phyloP scores from a whole-genome alignment of 2,329 filamentous ascomycete genomes.

The Clarireedia hainanense region DNA sequence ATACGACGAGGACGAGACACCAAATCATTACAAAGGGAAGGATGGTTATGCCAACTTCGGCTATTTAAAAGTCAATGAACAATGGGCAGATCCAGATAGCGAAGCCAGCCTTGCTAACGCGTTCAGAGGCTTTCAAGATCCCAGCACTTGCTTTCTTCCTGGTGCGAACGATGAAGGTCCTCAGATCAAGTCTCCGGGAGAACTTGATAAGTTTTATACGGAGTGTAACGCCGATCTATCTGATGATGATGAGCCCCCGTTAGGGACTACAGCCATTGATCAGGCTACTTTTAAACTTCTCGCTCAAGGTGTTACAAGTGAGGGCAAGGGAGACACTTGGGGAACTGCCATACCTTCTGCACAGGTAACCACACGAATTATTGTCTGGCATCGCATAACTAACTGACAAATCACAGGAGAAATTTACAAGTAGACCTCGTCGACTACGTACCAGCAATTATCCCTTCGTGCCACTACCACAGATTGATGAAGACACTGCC shows the following conservation, averaged over 20 bases:
- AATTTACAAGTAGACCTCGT: slow-evolving; percentile 10
- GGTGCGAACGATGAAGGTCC: slow-evolving; percentile 6
- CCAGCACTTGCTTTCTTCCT: slow-evolving; percentile 1
- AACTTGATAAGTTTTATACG: slow-evolving; percentile 19
- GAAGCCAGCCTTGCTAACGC: slow-evolving; percentile 16
- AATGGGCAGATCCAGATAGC: slow-evolving; percentile 27
- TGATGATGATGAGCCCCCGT: slow-evolving; percentile 36
- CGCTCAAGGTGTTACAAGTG: slow-evolving; percentile 28
- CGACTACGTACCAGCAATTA: background rate
- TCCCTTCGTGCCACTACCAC: slow-evolving; percentile 3
- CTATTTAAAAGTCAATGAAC: slow-evolving; percentile 19
- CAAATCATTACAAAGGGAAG: slow-evolving; percentile 20
- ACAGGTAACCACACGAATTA: background rate
- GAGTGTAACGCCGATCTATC: slow-evolving; percentile 25
- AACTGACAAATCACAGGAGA: slow-evolving; percentile 12
- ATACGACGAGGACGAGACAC: background rate
- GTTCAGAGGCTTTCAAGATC: slow-evolving; percentile 6
- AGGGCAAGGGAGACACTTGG: slow-evolving; percentile 6
- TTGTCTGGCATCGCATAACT: slow-evolving; percentile 12
- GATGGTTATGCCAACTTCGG: slow-evolving; percentile 23
- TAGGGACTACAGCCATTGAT: slow-evolving; percentile 31
- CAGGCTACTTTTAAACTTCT: slow-evolving; percentile 37
- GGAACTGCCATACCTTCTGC: background rate
- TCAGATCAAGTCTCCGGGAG: slow-evolving; percentile 13
- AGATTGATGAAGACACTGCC: slow-evolving; percentile 23